Evolutionary conservation across 2,329 filamentous ascomycete genomes (phyloP), one percentile per base, ranked within the genome.

Genomic region (Ampelomyces quisqualis): DNA sequence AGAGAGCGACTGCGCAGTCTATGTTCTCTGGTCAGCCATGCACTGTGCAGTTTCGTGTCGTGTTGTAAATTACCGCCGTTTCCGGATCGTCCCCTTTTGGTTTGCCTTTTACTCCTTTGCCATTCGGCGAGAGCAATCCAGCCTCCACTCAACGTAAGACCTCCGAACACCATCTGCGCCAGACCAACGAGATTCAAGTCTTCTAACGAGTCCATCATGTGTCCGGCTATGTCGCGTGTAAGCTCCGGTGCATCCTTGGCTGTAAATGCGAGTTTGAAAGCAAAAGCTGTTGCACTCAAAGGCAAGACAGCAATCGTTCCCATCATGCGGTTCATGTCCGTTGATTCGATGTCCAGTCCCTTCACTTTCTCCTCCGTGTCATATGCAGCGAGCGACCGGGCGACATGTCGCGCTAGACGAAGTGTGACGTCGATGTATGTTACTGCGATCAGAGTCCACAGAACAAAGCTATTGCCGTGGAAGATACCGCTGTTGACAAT

Each of bases 211-310:
- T 77, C 64, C 13, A 82, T 67, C 21, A 74, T 62, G 1, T 68
- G 47, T n/a, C 56, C 51, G 46, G 61, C 57, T 4, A 75, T 64
- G 14, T 67, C 67, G 9, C 53, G 64, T 7, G 72, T 67, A 14
- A 95, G 75, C 65, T 97, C 93, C 0, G 91, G 90, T 0, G 90
- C 87, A 66, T 97, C 93, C 38, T 89, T 84, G 32, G 82, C 79
- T 0, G 90, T 93, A 62, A 96, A 97, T 2, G 85, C 84, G 17
- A 96, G 72, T 70, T 98, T 98, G 76, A 97, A 98, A 3, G 84
- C 76, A 15, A 93, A 77, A 0, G 88, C 86, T 11, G 77, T 73
- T 7, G 73, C 63, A 3, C 75, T 70, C 3, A 82, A 51, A 6
- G 69, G 56, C 8, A 77, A 17, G 6, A 64, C 57, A 13, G 58